phyloP scores from a whole-genome alignment of 2,329 filamentous ascomycete species.

The Pyricularia pennisetigena region DNA sequence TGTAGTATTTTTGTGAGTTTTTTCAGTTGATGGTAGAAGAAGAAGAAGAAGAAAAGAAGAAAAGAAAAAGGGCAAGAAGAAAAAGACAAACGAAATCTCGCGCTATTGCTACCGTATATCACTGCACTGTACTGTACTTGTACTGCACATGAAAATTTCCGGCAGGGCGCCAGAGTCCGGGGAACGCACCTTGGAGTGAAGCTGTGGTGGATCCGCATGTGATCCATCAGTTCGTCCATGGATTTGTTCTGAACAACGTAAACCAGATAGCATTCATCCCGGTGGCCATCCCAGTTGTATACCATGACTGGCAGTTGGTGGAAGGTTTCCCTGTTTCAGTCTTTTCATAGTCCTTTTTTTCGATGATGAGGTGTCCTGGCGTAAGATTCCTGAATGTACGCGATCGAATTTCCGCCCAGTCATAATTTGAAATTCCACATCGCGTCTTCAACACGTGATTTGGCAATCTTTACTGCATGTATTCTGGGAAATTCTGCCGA shows the following conservation, averaged over 20 bases:
- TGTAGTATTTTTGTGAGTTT: not conserved
- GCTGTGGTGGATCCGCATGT: constrained; percentile 53
- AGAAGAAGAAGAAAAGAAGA: too few relatives aligned
- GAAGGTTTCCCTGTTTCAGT: not conserved
- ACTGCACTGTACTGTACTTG: too few relatives aligned
- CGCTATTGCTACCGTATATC: not conserved
- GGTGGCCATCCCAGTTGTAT: constrained; percentile 35
- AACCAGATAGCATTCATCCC: constrained; percentile 41
- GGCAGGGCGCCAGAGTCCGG: not conserved
- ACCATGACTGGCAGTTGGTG: constrained; percentile 23
- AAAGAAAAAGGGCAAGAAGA: too few relatives aligned
- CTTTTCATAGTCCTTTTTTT: not conserved
- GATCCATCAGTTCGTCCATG: constrained; percentile 64
- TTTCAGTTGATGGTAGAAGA: too few relatives aligned
- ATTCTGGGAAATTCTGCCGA: not conserved
- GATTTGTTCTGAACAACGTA: constrained; percentile 69
- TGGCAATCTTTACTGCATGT: not conserved
- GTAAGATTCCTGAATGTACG: not conserved
- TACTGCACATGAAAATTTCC: not conserved
- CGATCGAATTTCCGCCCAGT: not conserved
- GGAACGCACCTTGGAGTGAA: constrained; percentile 59
- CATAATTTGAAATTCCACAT: not conserved
- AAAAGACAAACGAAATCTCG: not conserved
- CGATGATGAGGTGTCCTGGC: not conserved
- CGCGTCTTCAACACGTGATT: not conserved